Percentiles rank a stretch among this genome's conserved stretches.
These are phyloP conservation scores for Elongisporangium anandrum DNA, from an alignment of 352 stramenopile species.

Conservation along the genomic window DNA sequence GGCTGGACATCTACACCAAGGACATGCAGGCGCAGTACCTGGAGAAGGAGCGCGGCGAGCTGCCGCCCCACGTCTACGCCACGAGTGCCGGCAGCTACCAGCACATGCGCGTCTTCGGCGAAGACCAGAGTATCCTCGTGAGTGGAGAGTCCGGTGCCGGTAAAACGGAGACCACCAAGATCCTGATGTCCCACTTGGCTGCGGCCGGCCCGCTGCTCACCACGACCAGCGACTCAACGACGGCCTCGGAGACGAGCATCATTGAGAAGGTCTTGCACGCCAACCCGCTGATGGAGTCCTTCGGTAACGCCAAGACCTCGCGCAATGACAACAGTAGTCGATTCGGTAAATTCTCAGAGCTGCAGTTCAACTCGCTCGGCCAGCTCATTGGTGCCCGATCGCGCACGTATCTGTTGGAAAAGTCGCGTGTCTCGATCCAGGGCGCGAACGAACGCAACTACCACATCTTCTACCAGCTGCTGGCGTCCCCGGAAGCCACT, in stretches of 20 bases:
- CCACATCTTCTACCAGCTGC: conserved; percentile 95
- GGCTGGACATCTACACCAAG: conserved; percentile 87
- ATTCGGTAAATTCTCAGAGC: conserved; percentile 96
- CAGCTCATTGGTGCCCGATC: conserved; percentile 66
- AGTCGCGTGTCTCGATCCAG: conserved; percentile 92
- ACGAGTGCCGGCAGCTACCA: conserved; percentile 72
- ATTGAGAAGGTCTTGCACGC: conserved; percentile 79
- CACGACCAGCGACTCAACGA: conserved; percentile 12
- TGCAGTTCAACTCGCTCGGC: conserved; percentile 90
- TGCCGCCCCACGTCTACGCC: conserved; percentile 81
- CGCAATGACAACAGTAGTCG: conserved; percentile 95
- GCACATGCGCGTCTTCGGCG: conserved; percentile 79
- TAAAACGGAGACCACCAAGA: conserved; percentile 96
- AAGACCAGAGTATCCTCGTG: conserved; percentile 82
- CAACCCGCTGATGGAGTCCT: conserved; percentile 90
- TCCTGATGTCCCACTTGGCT: conserved; percentile 94
- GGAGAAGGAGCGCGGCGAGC: conserved; percentile 54
- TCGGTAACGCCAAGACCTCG: conserved; percentile 96
- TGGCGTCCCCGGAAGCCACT: conserved; percentile 49
- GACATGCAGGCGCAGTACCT: conserved; percentile 81
- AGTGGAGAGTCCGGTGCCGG: conserved; percentile 89
- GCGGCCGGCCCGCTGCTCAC: conserved; percentile 20
- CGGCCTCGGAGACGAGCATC: conserved; percentile 51
- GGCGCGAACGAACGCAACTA: conserved; percentile 92
- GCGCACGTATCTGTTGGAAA: conserved; percentile 94